These are phyloP conservation scores for Collybia mongolica DNA, from an alignment of 768 basidiomycete genomes.

Conservation along the genomic window DNA sequence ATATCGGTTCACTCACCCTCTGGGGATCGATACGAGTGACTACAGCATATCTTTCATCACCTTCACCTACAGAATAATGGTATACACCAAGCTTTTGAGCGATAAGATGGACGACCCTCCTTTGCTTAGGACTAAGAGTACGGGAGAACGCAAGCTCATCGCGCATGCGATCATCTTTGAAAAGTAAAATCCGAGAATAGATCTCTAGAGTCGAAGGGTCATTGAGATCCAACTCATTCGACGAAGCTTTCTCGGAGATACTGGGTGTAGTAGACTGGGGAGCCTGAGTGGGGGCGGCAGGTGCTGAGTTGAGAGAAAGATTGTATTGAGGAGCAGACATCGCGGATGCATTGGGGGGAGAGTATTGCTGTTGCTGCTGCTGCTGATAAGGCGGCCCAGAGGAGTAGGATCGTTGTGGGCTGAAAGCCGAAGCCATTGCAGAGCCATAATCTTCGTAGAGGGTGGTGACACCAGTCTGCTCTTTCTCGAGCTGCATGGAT, in stretches of 20 bases:
- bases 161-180: constrained; percentile 97
- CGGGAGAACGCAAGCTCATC: constrained; percentile 98
- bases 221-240: constrained; percentile 88
- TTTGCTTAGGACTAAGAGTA: constrained; percentile 78
- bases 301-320: constrained; percentile 45
- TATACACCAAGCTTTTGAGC: constrained; percentile 96
- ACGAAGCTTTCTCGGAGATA: constrained; percentile 59
- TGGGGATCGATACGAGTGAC: constrained; percentile 89
- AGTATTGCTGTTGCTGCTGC: constrained; percentile 54
- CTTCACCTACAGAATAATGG: constrained; percentile 91
- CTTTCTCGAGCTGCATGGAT: constrained; percentile 93
- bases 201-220: constrained; percentile 96
- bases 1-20: constrained; percentile 49
- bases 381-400: constrained; percentile 55
- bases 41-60: constrained; percentile 90
- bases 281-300: constrained; percentile 52
- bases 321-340: constrained; percentile 46
- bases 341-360: constrained; percentile 55
- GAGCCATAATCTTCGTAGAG: constrained; percentile 78
- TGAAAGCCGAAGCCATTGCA: constrained; percentile 56
- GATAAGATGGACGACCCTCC: constrained; percentile 91
- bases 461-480: constrained; percentile 51
- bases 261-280: constrained; percentile 60
- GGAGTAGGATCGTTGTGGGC: constrained; percentile 75
- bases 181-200: constrained; percentile 92